These are phyloP conservation scores for Chondrus crispus DNA, from an alignment of 23 red algal species.

Conservation along the genomic window DNA sequence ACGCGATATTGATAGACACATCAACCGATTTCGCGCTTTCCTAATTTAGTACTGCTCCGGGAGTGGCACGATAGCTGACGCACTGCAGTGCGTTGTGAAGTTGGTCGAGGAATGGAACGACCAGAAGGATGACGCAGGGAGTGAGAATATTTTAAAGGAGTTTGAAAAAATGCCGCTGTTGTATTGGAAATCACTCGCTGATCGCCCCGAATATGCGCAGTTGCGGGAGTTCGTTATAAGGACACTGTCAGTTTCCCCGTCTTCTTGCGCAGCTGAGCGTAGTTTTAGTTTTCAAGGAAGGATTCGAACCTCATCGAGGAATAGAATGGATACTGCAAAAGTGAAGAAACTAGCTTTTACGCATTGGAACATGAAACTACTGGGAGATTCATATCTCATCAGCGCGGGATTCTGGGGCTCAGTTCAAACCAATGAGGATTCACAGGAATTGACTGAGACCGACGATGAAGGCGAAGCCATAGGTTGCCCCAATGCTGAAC, in stretches of 20 bases:
- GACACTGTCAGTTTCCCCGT: neutral
- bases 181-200: neutral
- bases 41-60: neutral
- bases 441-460: too few relatives aligned
- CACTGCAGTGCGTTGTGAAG: neutral
- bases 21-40: neutral
- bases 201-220: neutral
- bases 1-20: neutral
- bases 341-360: neutral
- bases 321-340: neutral
- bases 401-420: too few relatives aligned
- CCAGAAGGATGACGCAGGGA: neutral
- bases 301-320: neutral
- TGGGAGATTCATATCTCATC: too few relatives aligned
- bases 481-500: too few relatives aligned
- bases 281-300: conserved; percentile 5
- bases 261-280: neutral
- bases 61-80: neutral
- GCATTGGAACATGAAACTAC: neutral
- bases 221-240: neutral
- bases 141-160: neutral
- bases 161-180: neutral
- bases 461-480: too few relatives aligned
- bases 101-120: neutral
- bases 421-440: too few relatives aligned